A percentile compares a stretch with the other conserved stretches of the same genome.
phyloP scores from a whole-genome alignment of 768 basidiomycete species.

The Calocybe gangraenosa region DNA sequence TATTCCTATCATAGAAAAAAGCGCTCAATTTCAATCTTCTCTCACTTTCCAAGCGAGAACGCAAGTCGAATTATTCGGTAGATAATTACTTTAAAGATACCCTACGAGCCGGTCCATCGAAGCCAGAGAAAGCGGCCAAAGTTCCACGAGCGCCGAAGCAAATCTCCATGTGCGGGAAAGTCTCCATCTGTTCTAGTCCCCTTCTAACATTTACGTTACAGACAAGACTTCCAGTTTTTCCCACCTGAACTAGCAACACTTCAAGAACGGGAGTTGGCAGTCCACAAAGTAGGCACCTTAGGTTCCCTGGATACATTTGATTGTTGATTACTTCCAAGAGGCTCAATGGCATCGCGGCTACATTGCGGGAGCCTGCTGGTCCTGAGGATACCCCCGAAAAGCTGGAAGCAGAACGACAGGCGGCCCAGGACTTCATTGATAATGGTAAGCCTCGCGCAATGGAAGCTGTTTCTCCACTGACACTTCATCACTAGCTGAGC shows the following conservation, averaged over 20 bases:
- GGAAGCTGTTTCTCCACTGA: not conserved
- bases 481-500: conserved; percentile 56
- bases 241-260: conserved; percentile 73
- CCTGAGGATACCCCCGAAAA: conserved; percentile 79
- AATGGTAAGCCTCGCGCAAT: conserved; percentile 43
- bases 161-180: conserved; percentile 61
- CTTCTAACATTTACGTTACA: conserved; percentile 22
- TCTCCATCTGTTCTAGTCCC: conserved; percentile 5
- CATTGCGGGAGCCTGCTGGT: conserved; percentile 59
- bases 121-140: conserved; percentile 78
- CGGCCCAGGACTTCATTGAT: conserved; percentile 86
- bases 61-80: conserved; percentile 92
- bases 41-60: conserved; percentile 88
- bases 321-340: conserved; percentile 34
- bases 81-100: conserved; percentile 95
- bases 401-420: conserved; percentile 73
- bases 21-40: conserved; percentile 70
- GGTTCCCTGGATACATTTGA: not conserved
- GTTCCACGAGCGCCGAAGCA: conserved; percentile 86
- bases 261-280: conserved; percentile 84
- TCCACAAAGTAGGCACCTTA: conserved; percentile 54
- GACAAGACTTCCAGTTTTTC: conserved; percentile 98
- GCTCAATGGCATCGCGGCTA: conserved; percentile 62
- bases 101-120: conserved; percentile 73
- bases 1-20: conserved; percentile 46